Evolutionary conservation across 768 basidiomycete genomes (phyloP).

Genomic region (Serendipita sp.): DNA sequence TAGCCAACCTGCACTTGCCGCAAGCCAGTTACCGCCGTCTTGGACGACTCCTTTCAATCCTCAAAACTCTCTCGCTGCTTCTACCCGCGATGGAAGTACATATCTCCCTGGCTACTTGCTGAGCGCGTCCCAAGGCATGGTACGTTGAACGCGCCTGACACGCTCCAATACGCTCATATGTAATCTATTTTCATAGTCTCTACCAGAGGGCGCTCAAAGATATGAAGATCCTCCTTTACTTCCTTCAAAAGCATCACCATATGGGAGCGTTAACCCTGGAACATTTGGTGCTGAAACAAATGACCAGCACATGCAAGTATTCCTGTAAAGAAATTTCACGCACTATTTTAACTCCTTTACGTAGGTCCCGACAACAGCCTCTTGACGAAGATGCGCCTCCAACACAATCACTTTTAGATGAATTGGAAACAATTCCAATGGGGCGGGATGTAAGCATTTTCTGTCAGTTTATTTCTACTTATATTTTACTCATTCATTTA

Average conservation of each 20-base stretch:
- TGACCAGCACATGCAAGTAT: constrained; percentile 35
- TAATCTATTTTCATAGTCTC: constrained; percentile 12
- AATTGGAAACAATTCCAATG: constrained; percentile 3
- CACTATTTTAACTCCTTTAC: constrained; percentile 1
- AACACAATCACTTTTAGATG: constrained; percentile 53
- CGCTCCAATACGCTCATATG: not conserved
- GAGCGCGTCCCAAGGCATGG: constrained; percentile 5
- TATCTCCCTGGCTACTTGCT: constrained; percentile 1
- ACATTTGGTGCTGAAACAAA: constrained; percentile 67
- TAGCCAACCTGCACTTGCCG: not conserved
- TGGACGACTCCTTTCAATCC: not conserved
- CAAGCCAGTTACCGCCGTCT: not conserved
- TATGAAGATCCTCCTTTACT: constrained; percentile 60
- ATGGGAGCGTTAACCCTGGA: constrained; percentile 43
- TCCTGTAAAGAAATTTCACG: not conserved
- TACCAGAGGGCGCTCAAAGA: constrained; percentile 42
- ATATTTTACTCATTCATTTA: not conserved
- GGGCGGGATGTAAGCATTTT: not conserved
- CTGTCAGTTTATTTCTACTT: not conserved
- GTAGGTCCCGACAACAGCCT: constrained; percentile 40
- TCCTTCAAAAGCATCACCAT: constrained; percentile 60
- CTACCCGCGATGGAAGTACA: not conserved
- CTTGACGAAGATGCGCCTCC: constrained; percentile 73
- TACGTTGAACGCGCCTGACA: not conserved
- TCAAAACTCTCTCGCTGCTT: constrained; percentile 5